Evolutionary conservation across 805 yeast species (phyloP).

Genomic region (Torulaspora delbrueckii): DNA sequence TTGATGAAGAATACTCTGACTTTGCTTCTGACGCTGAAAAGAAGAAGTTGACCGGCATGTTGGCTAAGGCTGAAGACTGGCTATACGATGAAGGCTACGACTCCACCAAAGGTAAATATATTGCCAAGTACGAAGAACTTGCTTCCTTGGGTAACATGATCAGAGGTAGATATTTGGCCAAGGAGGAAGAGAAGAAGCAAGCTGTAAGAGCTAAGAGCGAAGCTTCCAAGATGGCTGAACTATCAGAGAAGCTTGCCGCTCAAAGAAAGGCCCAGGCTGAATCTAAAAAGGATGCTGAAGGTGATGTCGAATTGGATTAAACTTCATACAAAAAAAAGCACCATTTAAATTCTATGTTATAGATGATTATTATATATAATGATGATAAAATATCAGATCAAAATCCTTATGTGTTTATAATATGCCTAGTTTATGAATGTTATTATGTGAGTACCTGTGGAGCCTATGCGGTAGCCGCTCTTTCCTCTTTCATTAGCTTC

Average conservation of each 20-base stretch:
- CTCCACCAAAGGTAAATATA: constrained; percentile 90
- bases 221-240: constrained; percentile 74
- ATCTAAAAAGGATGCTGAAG: constrained; percentile 26
- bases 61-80: constrained; percentile 94
- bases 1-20: constrained; percentile 82
- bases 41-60: constrained; percentile 63
- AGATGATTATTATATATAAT: constrained; percentile 10
- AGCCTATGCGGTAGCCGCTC: constrained; percentile 12
- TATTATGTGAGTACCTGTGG: background rate
- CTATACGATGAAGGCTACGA: constrained; percentile 96
- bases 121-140: constrained; percentile 96
- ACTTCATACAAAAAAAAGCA: background rate
- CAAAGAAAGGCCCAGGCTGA: constrained; percentile 55
- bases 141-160: constrained; percentile 92
- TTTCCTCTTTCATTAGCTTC: constrained; percentile 34
- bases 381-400: constrained; percentile 9
- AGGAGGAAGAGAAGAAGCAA: constrained; percentile 93
- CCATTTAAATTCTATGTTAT: constrained; percentile 8
- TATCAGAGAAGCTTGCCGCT: constrained; percentile 81
- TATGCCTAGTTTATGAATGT: constrained; percentile 1
- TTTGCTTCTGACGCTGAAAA: constrained; percentile 93
- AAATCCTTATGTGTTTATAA: background rate
- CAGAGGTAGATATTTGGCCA: constrained; percentile 89
- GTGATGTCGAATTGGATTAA: constrained; percentile 38
- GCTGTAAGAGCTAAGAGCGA: constrained; percentile 81